These are phyloP conservation scores for Clavaria fumosa DNA, from an alignment of 768 basidiomycete species.

Conservation along the genomic window DNA sequence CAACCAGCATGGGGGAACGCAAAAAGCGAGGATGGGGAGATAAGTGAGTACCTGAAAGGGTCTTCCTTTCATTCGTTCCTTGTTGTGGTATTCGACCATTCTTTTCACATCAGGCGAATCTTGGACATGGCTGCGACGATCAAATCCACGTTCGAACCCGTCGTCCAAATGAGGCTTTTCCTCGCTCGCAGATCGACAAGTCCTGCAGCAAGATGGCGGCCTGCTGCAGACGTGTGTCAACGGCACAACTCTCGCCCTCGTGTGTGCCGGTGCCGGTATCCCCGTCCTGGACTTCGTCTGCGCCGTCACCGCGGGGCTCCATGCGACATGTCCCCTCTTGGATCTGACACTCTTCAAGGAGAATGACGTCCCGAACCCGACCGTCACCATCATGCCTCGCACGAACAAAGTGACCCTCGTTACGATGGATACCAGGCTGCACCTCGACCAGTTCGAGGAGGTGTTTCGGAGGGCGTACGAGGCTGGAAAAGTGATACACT, in stretches of 20 bases:
- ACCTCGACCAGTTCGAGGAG: conserved; percentile 85
- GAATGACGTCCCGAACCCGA: conserved; percentile 74
- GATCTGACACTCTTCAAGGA: conserved; percentile 87
- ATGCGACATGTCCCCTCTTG: conserved; percentile 65
- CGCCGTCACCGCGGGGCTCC: conserved; percentile 77
- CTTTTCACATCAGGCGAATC: conserved; percentile 49
- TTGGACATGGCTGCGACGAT: conserved; percentile 77
- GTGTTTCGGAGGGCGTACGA: conserved; percentile 67
- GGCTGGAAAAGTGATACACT: conserved; percentile 61
- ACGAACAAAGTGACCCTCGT: conserved; percentile 73
- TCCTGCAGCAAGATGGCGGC: conserved; percentile 89
- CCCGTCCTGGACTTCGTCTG: conserved; percentile 85
- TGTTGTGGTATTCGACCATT: conserved; percentile 8
- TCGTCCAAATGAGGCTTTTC: conserved; percentile 84
- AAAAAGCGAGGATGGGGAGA: conserved; percentile 67
- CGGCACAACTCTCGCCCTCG: conserved; percentile 83
- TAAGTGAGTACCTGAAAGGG: too few species aligned
- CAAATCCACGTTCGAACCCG: conserved; percentile 92
- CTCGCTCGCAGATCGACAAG: conserved; percentile 91
- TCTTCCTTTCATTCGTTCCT: too few species aligned
- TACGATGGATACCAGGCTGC: conserved; percentile 87
- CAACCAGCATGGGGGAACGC: conserved; percentile 64
- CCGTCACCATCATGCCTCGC: conserved; percentile 80
- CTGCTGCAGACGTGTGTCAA: conserved; percentile 87
- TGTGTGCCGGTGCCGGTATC: conserved; percentile 82